These are phyloP conservation scores for Rhodotorula kratochvilovae DNA, from an alignment of 768 basidiomycete species.

Conservation along the genomic window DNA sequence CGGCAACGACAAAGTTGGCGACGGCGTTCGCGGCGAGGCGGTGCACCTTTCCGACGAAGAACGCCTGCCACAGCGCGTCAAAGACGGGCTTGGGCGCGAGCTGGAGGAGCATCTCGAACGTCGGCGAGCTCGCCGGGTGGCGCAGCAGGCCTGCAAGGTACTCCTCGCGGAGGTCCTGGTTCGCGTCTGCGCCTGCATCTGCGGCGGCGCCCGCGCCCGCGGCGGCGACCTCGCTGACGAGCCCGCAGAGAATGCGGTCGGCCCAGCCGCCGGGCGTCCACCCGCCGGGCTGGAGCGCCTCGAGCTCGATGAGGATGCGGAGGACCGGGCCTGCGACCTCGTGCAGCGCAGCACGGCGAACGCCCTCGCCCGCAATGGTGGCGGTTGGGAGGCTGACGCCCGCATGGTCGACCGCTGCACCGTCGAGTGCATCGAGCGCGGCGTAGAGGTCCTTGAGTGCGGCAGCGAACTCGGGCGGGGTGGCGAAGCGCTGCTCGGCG, in stretches of 20 bases:
- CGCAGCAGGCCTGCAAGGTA: constrained; percentile 76
- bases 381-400: constrained; percentile 1
- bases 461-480: constrained; percentile 52
- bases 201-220: neutral
- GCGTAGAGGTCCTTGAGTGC: constrained; percentile 39
- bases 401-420: constrained; percentile 5
- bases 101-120: constrained; percentile 73
- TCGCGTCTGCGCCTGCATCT: constrained; percentile 46
- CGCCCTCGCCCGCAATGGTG: constrained; percentile 27
- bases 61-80: constrained; percentile 65
- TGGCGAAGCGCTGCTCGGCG: constrained; percentile 51
- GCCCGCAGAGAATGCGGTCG: constrained; percentile 33
- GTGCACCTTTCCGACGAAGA: constrained; percentile 67
- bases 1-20: constrained; percentile 87
- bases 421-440: constrained; percentile 45
- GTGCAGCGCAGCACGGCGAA: constrained; percentile 36
- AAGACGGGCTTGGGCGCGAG: constrained; percentile 63
- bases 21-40: constrained; percentile 79
- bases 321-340: constrained; percentile 31
- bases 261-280: constrained; percentile 31
- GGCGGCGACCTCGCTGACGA: constrained; percentile 18
- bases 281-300: constrained; percentile 19
- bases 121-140: constrained; percentile 81
- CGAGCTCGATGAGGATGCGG: constrained; percentile 31
- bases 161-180: constrained; percentile 54